Base-by-base conservation (phyloP, 108 stramenopile genomes). In the Aurantiochytrium sp. region DNA sequence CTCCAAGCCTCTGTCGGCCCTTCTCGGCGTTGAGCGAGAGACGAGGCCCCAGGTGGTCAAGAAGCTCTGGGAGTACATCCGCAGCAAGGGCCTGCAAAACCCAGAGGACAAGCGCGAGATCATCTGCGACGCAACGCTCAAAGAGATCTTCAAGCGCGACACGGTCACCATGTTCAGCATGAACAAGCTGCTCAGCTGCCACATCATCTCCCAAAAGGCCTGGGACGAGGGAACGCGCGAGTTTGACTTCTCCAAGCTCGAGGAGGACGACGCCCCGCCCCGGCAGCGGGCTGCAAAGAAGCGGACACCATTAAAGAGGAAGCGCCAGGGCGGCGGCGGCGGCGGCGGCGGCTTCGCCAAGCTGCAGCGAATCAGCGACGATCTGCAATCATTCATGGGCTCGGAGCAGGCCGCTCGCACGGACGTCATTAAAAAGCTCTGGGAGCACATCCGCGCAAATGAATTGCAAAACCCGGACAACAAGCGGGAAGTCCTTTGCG, bases 31-130 rank as follows among this genome's bases (percentile, higher is more conserved):
- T 12, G 1, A 21, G 32, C 6, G 17, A 88, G 53, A 55, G 54
- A 50, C 88, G n/a, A 68, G 89, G n/a, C 45, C 89, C 5, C 50
- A 88, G 19, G 88, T 88, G 15, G 85, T 85, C 4, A 90, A 90
- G 68, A 54, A 39, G 8, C 19, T 90, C 30, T 90, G 90, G 90
- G 86, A 86, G 21, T 88, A 90, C 86, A 90, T 90, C 59, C 87
- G 87, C 52, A 54, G 17, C 19, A 5, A 90, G 8, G 54, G 86
- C 17, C 42, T 90, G 42, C 90, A 90, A 86, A 86, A 90, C n/a
- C 90, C 90, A 6, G 17, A 4, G 27, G 85, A 90, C 53, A 69
- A 87, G 21, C 88, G 88, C 3, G 39, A 86, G 36, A 90, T 90
- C 48, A 55, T 86, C 17, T 88, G 88, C 30, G 90, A 90, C 88